These are phyloP conservation scores for Ceratocystis eucalypticola DNA, from an alignment of 2,329 filamentous ascomycete genomes.

Conservation along the genomic window DNA sequence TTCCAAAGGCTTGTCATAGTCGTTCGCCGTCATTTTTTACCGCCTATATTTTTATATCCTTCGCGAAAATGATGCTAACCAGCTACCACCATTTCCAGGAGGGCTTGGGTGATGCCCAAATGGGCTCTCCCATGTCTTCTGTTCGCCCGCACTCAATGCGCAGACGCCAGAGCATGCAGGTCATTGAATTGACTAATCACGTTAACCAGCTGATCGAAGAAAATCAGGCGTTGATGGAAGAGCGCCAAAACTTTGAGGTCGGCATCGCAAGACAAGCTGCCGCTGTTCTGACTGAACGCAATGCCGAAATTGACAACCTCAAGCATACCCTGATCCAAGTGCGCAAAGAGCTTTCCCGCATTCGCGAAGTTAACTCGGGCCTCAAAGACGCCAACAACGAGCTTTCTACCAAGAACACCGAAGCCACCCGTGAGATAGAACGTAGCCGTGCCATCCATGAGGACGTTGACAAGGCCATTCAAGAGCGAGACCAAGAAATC, in stretches of 20 bases:
- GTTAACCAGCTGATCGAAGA: slow-evolving; percentile 77
- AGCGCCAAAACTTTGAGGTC: slow-evolving; percentile 55
- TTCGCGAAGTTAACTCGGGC: slow-evolving; percentile 71
- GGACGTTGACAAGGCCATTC: slow-evolving; percentile 45
- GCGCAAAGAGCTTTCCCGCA: slow-evolving; percentile 64
- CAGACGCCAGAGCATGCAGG: slow-evolving; percentile 93
- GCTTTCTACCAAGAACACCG: slow-evolving; percentile 56
- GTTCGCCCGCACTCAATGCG: slow-evolving; percentile 92
- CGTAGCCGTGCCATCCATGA: slow-evolving; percentile 50
- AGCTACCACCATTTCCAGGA: slow-evolving; percentile 44
- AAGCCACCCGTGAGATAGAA: slow-evolving; percentile 55
- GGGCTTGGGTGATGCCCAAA: slow-evolving; percentile 79
- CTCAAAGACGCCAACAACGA: slow-evolving; percentile 65
- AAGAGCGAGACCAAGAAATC: slow-evolving; percentile 75
- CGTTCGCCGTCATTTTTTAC: neutral
- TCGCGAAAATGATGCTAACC: slow-evolving; percentile 18
- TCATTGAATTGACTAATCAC: slow-evolving; percentile 75
- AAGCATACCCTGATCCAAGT: slow-evolving; percentile 66
- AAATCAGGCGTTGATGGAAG: slow-evolving; percentile 65
- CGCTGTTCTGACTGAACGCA: slow-evolving; percentile 62
- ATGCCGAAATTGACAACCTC: slow-evolving; percentile 73
- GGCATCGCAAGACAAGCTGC: slow-evolving; percentile 51
- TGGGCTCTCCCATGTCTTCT: slow-evolving; percentile 78
- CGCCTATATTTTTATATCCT: neutral
- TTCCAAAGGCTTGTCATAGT: slow-evolving; percentile 8